Conservation (phyloP, 306 rosid genomes). For the Amphicarpaea edgeworthii region DNA sequence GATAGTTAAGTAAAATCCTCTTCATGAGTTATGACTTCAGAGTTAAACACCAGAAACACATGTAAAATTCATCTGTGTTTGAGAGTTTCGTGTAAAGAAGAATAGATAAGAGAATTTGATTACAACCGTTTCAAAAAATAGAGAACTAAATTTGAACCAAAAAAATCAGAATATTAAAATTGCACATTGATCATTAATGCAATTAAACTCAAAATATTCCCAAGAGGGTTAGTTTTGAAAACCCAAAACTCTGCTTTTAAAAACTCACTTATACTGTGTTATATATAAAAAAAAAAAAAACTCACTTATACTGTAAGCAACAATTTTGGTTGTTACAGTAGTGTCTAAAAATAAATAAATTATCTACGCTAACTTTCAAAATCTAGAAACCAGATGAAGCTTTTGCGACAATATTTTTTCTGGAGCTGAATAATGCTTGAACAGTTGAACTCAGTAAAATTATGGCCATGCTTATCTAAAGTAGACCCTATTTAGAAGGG, state of each 20-base stretch:
- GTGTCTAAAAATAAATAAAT: no score
- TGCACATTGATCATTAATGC: neutral
- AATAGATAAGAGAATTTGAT: neutral
- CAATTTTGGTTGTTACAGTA: no score
- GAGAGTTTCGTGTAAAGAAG: neutral
- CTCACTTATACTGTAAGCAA: no score
- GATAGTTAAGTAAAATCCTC: neutral
- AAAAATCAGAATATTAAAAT: neutral
- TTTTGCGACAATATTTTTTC: constrained; percentile 2
- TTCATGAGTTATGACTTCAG: neutral
- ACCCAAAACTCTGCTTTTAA: neutral
- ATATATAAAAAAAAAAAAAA: no score
- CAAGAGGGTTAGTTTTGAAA: neutral
- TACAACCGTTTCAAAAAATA: neutral
- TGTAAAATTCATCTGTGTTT: neutral
- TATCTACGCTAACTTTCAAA: no score
- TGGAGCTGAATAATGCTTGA: neutral
- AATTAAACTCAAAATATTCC: neutral
- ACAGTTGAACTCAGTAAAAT: constrained; percentile 16
- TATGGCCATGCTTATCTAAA: constrained; percentile 42
- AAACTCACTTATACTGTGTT: neutral
- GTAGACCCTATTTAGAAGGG: constrained; percentile 23
- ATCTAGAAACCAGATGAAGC: neutral
- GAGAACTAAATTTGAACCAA: neutral
- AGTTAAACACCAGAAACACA: neutral